phyloP scores from a whole-genome alignment of 140 eudicot genomes.

The Bidens hawaiensis region DNA sequence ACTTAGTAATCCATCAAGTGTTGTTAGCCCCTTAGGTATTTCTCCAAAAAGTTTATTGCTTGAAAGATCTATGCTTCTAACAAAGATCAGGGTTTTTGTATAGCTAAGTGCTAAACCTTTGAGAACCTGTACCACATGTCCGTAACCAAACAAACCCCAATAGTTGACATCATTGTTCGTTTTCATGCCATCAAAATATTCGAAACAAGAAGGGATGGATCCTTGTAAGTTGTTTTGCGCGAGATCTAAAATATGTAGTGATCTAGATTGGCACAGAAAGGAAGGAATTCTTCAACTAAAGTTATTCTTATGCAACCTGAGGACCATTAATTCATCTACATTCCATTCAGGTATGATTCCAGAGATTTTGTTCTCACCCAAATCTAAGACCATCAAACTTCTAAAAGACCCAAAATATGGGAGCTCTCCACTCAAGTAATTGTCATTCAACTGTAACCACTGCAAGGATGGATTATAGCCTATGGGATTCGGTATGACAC shows the following conservation, averaged over 20 bases:
- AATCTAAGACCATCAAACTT: slow-evolving; percentile 11
- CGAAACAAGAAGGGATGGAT: no score
- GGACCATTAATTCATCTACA: slow-evolving; percentile 3
- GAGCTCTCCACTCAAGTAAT: slow-evolving; percentile 14
- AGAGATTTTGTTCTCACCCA: slow-evolving; percentile 25
- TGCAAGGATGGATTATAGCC: slow-evolving; percentile 6
- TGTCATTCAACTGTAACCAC: slow-evolving; percentile 22
- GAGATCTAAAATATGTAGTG: slow-evolving; percentile 26
- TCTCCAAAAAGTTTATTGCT: slow-evolving; percentile 29
- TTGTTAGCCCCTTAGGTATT: slow-evolving; percentile 20
- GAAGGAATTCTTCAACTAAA: slow-evolving; percentile 17
- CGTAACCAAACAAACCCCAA: no score
- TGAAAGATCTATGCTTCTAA: slow-evolving; percentile 24
- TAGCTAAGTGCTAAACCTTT: no score
- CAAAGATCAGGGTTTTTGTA: no score
- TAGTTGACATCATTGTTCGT: no score
- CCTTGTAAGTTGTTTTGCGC: slow-evolving; percentile 5
- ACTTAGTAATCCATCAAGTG: slow-evolving; percentile 4
- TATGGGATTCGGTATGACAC: slow-evolving; percentile 24
- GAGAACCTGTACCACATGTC: no score
- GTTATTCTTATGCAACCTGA: slow-evolving; percentile 18
- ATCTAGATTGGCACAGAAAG: slow-evolving; percentile 11
- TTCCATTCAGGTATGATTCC: slow-evolving; percentile 29
- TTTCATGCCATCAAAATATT: no score
- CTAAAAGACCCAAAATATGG: no score